A percentile compares a stretch with the other conserved stretches of the same genome.
Conservation (phyloP, 768 basidiomycete genomes). For the Hericium rajendrae region DNA sequence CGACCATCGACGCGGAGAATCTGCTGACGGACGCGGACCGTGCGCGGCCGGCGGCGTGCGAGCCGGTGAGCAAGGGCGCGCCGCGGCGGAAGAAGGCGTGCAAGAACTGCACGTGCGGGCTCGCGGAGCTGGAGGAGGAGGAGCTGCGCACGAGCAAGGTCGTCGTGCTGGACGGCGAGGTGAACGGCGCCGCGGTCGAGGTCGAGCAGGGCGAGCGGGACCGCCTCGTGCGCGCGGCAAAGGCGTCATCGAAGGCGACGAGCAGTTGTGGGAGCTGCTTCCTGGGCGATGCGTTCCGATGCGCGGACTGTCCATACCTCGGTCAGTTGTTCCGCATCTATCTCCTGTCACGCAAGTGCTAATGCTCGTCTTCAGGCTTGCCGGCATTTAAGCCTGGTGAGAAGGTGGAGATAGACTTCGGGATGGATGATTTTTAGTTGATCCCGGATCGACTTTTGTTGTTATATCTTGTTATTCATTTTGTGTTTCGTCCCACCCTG, state of each 20-base stretch:
- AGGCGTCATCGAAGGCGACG: constrained; percentile 75
- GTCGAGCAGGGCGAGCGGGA: constrained; percentile 53
- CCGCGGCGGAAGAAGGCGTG: constrained; percentile 85
- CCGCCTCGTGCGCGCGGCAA: constrained; percentile 54
- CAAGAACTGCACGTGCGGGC: constrained; percentile 94
- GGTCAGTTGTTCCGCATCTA: constrained; percentile 46
- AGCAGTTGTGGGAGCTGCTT: constrained; percentile 98
- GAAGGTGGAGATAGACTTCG: constrained; percentile 87
- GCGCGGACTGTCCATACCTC: constrained; percentile 90
- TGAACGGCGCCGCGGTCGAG: constrained; percentile 49
- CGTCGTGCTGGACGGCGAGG: constrained; percentile 57
- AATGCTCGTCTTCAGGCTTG: constrained; percentile 48
- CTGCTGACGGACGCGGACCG: constrained; percentile 81
- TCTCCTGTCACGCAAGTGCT: neutral
- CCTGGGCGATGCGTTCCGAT: constrained; percentile 95
- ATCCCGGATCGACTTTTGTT: neutral
- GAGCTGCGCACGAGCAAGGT: constrained; percentile 51
- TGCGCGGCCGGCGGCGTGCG: constrained; percentile 67
- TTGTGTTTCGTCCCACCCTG: neutral
- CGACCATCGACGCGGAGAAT: constrained; percentile 72
- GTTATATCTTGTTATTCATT: neutral
- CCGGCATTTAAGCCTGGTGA: constrained; percentile 98
- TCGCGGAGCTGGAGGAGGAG: constrained; percentile 86
- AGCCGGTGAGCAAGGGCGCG: constrained; percentile 41
- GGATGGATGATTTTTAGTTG: constrained; percentile 80